phyloP scores from a whole-genome alignment of 1,284 basidiomycete species.

The Amylostereum chailletii region DNA sequence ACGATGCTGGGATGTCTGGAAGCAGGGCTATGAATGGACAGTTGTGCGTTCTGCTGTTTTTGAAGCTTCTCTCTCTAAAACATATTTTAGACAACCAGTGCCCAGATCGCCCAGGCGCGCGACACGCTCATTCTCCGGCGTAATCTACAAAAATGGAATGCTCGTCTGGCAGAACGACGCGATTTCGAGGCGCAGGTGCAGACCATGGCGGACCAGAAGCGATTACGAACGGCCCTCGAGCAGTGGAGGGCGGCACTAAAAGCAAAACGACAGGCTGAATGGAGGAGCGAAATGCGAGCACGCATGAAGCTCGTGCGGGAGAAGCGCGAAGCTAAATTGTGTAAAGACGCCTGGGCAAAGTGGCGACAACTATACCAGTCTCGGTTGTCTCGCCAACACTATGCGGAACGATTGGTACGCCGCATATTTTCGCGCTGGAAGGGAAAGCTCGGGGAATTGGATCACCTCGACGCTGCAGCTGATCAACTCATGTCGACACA shows the following conservation, averaged over 20 bases:
- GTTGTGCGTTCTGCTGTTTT: slow-evolving; percentile 36
- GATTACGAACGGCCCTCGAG: slow-evolving; percentile 30
- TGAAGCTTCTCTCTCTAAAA: slow-evolving; percentile 7
- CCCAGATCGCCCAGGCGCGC: slow-evolving; percentile 49
- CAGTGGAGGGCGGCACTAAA: slow-evolving; percentile 43
- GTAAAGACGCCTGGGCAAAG: slow-evolving; percentile 46
- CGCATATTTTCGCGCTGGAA: slow-evolving; percentile 47
- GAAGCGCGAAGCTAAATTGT: slow-evolving; percentile 38
- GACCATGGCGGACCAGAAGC: slow-evolving; percentile 30
- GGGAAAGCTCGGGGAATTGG: slow-evolving; percentile 27
- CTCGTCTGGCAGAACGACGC: slow-evolving; percentile 24
- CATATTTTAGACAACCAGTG: slow-evolving; percentile 44
- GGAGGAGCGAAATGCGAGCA: slow-evolving; percentile 59
- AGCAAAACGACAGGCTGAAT: slow-evolving; percentile 42
- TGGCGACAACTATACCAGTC: slow-evolving; percentile 52
- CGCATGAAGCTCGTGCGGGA: slow-evolving; percentile 56
- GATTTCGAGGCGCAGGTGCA: slow-evolving; percentile 33
- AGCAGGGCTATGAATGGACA: slow-evolving; percentile 59
- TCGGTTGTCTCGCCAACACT: slow-evolving; percentile 39
- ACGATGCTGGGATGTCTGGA: slow-evolving; percentile 67
- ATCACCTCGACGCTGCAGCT: slow-evolving; percentile 36
- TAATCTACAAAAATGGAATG: slow-evolving; percentile 51
- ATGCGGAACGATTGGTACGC: slow-evolving; percentile 30
- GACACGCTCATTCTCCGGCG: slow-evolving; percentile 50
- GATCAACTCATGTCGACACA: slow-evolving; percentile 32